Conservation (phyloP, 2,329 filamentous ascomycete species). For the Fusarium nodosum region DNA sequence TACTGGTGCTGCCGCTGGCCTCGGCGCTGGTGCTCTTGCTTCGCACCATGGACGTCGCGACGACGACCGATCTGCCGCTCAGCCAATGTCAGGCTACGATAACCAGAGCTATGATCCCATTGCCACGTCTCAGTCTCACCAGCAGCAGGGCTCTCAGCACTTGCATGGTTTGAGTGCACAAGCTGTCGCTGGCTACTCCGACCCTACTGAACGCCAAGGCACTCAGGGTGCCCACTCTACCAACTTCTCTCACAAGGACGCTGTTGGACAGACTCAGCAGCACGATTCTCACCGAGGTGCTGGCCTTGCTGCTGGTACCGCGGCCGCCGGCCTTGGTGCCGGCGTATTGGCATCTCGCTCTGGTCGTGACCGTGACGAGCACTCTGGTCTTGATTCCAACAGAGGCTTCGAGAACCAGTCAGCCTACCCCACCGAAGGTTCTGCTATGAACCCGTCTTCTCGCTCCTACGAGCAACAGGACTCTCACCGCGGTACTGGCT, state of each 20-base stretch:
- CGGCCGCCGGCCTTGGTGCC: slow-evolving; percentile 6
- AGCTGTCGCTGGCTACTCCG: neutral
- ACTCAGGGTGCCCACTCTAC: neutral
- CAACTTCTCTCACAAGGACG: slow-evolving; percentile 24
- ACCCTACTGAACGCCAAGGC: neutral
- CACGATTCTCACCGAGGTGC: slow-evolving; percentile 16
- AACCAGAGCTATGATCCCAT: neutral
- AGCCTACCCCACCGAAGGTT: neutral
- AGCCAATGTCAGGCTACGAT: neutral
- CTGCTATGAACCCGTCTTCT: neutral
- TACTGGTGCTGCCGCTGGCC: slow-evolving; percentile 7
- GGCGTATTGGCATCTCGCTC: neutral
- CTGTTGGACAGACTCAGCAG: slow-evolving; percentile 10
- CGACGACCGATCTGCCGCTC: neutral
- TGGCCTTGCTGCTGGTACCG: slow-evolving; percentile 1
- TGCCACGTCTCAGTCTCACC: neutral
- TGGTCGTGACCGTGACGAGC: neutral
- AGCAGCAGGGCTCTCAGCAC: neutral
- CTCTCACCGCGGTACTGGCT: neutral
- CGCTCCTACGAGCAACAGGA: slow-evolving; percentile 10
- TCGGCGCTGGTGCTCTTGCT: slow-evolving; percentile 21
- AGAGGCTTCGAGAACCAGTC: neutral
- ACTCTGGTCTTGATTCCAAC: neutral
- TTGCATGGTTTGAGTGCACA: neutral
- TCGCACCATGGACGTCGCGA: slow-evolving; percentile 7